phyloP scores from a whole-genome alignment of 2,329 filamentous ascomycete genomes.

The Botryosphaeria dothidea region DNA sequence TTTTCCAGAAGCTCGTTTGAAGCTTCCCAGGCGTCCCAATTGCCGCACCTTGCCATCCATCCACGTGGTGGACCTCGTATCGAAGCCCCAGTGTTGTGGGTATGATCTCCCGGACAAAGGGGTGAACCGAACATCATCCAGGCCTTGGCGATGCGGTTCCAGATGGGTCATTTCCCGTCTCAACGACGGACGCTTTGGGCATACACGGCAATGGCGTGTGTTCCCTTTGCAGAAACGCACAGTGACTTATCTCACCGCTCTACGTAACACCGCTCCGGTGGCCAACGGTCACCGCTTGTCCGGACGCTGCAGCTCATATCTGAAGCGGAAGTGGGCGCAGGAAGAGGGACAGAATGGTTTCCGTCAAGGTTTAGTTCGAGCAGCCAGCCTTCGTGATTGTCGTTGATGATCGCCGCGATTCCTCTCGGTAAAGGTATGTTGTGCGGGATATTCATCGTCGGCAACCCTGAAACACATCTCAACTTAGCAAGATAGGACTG shows the following conservation, averaged over 20 bases:
- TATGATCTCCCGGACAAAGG: background rate
- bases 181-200: background rate
- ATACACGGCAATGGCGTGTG: background rate
- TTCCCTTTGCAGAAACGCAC: background rate
- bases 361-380: background rate
- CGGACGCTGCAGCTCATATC: background rate
- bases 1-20: background rate
- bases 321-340: background rate
- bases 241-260: background rate
- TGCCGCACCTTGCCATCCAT: background rate
- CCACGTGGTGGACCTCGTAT: background rate
- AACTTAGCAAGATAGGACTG: background rate
- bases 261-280: background rate
- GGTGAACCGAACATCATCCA: background rate
- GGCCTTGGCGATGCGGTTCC: background rate
- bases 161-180: background rate
- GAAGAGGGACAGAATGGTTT: background rate
- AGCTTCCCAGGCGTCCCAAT: background rate
- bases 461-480: background rate
- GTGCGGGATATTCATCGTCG: background rate
- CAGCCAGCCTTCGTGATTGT: background rate
- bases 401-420: background rate
- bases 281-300: background rate
- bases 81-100: background rate
- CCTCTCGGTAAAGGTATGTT: background rate